These are phyloP conservation scores for Capsicum rhomboideum DNA, from an alignment of 257 asterid genomes.

Conservation along the genomic window DNA sequence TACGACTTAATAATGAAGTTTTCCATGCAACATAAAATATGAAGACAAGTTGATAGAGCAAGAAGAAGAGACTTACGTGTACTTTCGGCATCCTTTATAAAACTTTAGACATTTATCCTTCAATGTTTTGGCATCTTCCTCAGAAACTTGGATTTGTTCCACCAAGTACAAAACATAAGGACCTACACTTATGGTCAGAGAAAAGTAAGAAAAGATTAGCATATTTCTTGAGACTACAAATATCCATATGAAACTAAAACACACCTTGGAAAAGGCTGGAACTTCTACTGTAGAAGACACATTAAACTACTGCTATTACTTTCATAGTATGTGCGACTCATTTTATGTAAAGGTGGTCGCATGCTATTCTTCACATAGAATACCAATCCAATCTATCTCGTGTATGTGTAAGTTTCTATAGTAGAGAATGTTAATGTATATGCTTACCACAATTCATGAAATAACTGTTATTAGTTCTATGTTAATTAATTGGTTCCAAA, in stretches of 20 bases:
- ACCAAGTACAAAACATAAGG: constrained; percentile 18
- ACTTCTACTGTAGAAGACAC: neutral
- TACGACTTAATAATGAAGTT: neutral
- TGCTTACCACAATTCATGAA: neutral
- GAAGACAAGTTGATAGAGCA: neutral
- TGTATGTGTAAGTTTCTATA: neutral
- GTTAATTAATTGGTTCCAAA: neutral
- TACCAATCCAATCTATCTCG: neutral
- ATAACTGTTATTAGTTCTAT: neutral
- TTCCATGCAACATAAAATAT: neutral
- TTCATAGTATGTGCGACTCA: neutral
- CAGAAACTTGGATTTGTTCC: constrained; percentile 80
- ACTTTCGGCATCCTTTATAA: constrained; percentile 89
- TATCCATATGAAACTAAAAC: neutral
- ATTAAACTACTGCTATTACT: neutral
- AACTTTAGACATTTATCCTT: constrained; percentile 80
- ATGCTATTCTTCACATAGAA: neutral
- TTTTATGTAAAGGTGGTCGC: neutral
- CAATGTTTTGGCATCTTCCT: constrained; percentile 73
- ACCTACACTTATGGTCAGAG: constrained; percentile 4
- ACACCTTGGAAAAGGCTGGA: neutral
- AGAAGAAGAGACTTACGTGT: constrained; percentile 47
- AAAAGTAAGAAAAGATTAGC: neutral
- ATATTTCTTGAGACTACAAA: neutral
- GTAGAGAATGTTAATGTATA: neutral